Base-by-base conservation (phyloP, 1,284 basidiomycete genomes). In the Anthracocystis setariae region DNA sequence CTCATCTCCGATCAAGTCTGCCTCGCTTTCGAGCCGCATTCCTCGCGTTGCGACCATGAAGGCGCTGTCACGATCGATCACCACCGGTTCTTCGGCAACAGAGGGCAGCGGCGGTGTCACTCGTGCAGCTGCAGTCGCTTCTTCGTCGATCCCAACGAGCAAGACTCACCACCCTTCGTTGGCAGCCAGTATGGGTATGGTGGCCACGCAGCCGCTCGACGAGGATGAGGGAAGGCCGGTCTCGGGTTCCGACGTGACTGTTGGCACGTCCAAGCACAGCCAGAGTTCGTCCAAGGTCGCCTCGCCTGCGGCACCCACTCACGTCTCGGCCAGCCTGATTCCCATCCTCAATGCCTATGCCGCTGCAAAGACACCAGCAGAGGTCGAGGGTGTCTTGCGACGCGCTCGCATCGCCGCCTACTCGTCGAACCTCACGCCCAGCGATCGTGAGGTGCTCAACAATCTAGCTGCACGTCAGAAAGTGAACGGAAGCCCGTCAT, bases 271-370 rank as follows among this genome's bases (percentile, higher is more conserved):
- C 8, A 58, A 61, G 46, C 54, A 57, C 33, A 54, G 46, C 29
- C 45, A 48, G 12, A 24, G 48, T 1, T 63, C 66, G 17, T 48
- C 54, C 33, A 64, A 64, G 46, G 32, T 56, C 5, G 52, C 59
- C 8, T 38, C 62, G 2, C 77, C 73, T 38, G 61, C 74, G 12
- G 46, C 18, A 23, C 46, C 35, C 21, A 24, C 62, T 17, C 57
- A 61, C 5, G 62, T 71, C 12, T 71, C 68, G 24, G 64, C 57
- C 50, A 65, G 60, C n/a, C 35, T 80, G 12, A 45, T 73, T 1
- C 63, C 77, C 3, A 80, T 80, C 15, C 63, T 80, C 45, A 79
- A 77, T 27, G 74, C 78, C 3, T 80, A 80, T 51, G 68, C 73
- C 5, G 73, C 70, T 27, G 78, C 78, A n/a, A 80, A 80, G 71